phyloP scores from a whole-genome alignment of 805 yeast genomes.

The Priceomyces carsonii region DNA sequence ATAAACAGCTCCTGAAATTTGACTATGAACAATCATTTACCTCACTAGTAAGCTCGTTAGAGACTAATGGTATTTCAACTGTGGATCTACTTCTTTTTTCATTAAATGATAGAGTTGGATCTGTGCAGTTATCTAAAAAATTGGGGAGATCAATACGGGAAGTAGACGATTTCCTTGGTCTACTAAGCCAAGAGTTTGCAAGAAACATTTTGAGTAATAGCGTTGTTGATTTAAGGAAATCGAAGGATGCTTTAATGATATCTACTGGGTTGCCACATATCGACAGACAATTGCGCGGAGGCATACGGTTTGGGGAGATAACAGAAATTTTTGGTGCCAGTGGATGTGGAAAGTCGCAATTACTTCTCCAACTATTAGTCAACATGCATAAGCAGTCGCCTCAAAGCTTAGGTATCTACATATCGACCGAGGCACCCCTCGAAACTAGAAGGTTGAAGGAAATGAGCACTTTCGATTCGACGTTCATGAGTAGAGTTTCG shows the following conservation, averaged over 20 bases:
- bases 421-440: slow-evolving; percentile 75
- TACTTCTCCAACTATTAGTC: slow-evolving; percentile 65
- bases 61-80: slow-evolving; percentile 24
- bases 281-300: slow-evolving; percentile 31
- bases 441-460: slow-evolving; percentile 60
- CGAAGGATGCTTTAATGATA: slow-evolving; percentile 6
- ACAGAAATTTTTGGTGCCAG: slow-evolving; percentile 85
- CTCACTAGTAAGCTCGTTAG: slow-evolving; percentile 16
- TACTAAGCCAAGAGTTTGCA: slow-evolving; percentile 9
- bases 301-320: slow-evolving; percentile 29
- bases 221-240: neutral
- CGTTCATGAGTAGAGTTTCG: slow-evolving; percentile 39
- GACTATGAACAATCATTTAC: slow-evolving; percentile 13
- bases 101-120: slow-evolving; percentile 9
- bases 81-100: slow-evolving; percentile 23
- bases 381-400: slow-evolving; percentile 44
- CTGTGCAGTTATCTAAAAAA: slow-evolving; percentile 18
- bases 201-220: slow-evolving; percentile 1
- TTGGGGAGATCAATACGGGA: slow-evolving; percentile 28
- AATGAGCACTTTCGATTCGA: slow-evolving; percentile 12
- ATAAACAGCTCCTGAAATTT: slow-evolving; percentile 19
- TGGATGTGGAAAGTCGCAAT: slow-evolving; percentile 84
- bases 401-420: slow-evolving; percentile 45
- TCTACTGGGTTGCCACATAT: slow-evolving; percentile 25
- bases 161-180: slow-evolving; percentile 20